Evolutionary conservation across 2,329 filamentous ascomycete genomes (phyloP), one percentile per base, ranked within the genome.

Genomic region (Penicillium sp.): DNA sequence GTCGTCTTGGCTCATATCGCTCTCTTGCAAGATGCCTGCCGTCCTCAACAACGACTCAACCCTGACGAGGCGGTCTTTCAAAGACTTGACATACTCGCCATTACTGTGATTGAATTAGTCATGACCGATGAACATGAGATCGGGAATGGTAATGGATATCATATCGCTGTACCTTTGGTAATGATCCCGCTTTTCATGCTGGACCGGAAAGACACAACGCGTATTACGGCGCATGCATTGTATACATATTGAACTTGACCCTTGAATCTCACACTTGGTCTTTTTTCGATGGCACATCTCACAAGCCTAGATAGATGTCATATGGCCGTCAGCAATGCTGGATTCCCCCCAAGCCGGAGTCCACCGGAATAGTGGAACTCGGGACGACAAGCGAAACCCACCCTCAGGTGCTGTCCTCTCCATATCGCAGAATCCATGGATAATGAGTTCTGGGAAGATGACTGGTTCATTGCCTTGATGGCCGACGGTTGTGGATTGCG

Each of bases 171-270:
- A 94, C 91, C 93, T 93, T 80, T 96, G 96, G 1, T 90, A 90
- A 58, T 91, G 90, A 72, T 89, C 91, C 60, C 91, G 84, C 82
- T 96, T 96, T 85, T 96, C 96, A 79, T 95, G 91, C 45, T 94
- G 90, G 71, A 94, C 89, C 2, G 92, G 95, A 73, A 96, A 96
- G 68, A 94, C 85, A 77, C 93, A 97, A 68, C 93, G 90, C 7
- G 90, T 94, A 81, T 95, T 96, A 81, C 96, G 95, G 74, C 96
- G 96, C 72, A 88, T 87, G 75, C 93, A 97, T 77, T 96, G 93
- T 6, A 89, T 89, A 78, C 93, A 97, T 21, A 61, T 49, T 8
- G 56, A 35, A 52, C 88, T 84, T 25, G 91, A 91, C 70, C 92
- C 84, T 77, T 94, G 94, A 65, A 92, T 90, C 73, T 96, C 92